phyloP scores from a whole-genome alignment of 225 moss, liverwort and hornwort species.

The Polytrichum formosum region DNA sequence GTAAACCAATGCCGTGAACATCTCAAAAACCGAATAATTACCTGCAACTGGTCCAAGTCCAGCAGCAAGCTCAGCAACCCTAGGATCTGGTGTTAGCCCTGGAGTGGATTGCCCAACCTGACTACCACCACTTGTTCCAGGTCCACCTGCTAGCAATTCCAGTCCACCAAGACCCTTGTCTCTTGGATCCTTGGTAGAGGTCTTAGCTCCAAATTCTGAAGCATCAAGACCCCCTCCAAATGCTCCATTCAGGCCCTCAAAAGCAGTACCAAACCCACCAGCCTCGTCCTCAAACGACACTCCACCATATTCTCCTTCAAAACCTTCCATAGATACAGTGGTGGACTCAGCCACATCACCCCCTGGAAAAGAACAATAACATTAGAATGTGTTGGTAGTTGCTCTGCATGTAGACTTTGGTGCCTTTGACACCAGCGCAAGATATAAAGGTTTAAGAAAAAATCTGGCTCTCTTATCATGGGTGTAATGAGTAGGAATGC shows the following conservation, averaged over 20 bases:
- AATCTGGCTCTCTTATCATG: no score
- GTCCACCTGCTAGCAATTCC: slow-evolving; percentile 81
- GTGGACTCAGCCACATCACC: slow-evolving; percentile 58
- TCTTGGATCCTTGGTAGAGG: slow-evolving; percentile 51
- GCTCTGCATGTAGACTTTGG: no score
- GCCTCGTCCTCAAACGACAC: slow-evolving; percentile 93
- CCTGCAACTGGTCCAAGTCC: slow-evolving; percentile 57
- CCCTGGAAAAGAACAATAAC: slow-evolving; percentile 23
- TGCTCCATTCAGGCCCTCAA: slow-evolving; percentile 94
- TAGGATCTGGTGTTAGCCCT: slow-evolving; percentile 25
- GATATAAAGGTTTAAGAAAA: no score
- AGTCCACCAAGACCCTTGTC: slow-evolving; percentile 79
- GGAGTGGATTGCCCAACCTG: slow-evolving; percentile 28
- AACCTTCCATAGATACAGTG: slow-evolving; percentile 78
- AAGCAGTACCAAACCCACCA: slow-evolving; percentile 95
- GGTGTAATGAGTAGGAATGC: no score
- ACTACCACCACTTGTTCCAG: slow-evolving; percentile 43
- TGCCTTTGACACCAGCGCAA: no score
- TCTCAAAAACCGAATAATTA: slow-evolving; percentile 1
- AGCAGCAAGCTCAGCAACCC: slow-evolving; percentile 45
- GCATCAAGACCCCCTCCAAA: slow-evolving; percentile 99
- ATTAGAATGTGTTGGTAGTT: no score
- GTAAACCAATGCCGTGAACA: no score
- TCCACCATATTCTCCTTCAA: slow-evolving; percentile 97
- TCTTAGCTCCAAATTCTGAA: slow-evolving; percentile 87